Evolutionary conservation across 176 grass and related monocot species (phyloP), one percentile per base, ranked within the genome.

Genomic region (Aegilops longissima): DNA sequence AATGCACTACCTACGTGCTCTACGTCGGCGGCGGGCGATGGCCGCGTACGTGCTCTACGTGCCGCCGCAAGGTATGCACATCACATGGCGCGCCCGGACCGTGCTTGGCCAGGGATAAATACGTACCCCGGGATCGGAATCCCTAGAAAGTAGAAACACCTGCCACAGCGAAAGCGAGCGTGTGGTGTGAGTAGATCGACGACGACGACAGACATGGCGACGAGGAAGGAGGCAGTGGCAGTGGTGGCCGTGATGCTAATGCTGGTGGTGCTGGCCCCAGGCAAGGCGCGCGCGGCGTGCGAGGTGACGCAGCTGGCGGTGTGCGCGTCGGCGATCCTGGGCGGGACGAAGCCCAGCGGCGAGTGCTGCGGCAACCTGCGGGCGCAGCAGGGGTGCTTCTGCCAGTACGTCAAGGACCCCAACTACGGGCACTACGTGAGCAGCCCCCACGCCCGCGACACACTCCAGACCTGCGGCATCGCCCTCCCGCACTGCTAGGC

Each of bases 391-490:
- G n/a, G 78, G 0, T 90, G 88, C 79, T 78, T 90, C 23, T 90
- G 88, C 84, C 16, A 72, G 84, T 90, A 25, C 79, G 84, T 73
- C 63, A 83, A 72, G 79, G 61, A 90, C 79, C 88, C 88, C 0
- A 44, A 44, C 40, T 44, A 44, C 40, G 40, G 40, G 40, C 40
- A 44, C 40, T 44, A 44, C 10, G 40, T 44, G 10, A 44, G 3
- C 40, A 44, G 40, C 40, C 40, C 40, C 40, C 40, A 44, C 40
- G 40, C 40, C 3, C 40, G 40, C 3, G 40, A 44, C 10, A 44
- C 40, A 44, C 40, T 44, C 40, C 40, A 44, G 40, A 3, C 40
- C 40, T 44, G 40, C 40, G 40, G 10, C 40, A 44, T 44, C 40
- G 40, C 40, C 40, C 0, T 44, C 40, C 40, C 40, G 40, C 40